Percentiles rank a stretch among this genome's conserved stretches.
These are phyloP conservation scores for Santalum album DNA, from an alignment of 164 flowering plant species.

Conservation along the genomic window DNA sequence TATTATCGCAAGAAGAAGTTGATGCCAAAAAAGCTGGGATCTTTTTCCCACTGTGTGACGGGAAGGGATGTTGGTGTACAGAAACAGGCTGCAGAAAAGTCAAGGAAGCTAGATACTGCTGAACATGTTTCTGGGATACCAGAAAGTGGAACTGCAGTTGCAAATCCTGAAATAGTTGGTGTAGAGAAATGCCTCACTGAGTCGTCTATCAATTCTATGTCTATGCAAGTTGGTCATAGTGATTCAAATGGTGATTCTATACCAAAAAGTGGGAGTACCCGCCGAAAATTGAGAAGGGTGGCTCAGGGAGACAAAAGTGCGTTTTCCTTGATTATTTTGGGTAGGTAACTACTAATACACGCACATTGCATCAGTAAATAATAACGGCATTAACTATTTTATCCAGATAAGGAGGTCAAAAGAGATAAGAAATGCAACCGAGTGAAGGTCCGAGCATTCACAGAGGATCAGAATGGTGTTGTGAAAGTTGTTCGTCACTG, in stretches of 20 bases:
- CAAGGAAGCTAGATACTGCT: conserved; percentile 18
- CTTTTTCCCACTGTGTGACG: conserved; percentile 18
- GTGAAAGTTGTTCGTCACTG: conserved; percentile 14
- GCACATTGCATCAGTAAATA: neutral
- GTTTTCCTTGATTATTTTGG: conserved; percentile 4
- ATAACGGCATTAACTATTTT: conserved; percentile 1
- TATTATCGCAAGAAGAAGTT: conserved; percentile 55
- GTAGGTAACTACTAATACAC: neutral
- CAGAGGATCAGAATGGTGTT: conserved; percentile 6
- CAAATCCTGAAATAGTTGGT: conserved; percentile 11
- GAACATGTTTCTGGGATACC: conserved; percentile 12
- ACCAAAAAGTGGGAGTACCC: conserved; percentile 10
- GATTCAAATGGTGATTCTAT: conserved; percentile 11
- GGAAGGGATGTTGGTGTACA: conserved; percentile 9
- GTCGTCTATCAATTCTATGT: conserved; percentile 9
- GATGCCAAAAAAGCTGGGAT: conserved; percentile 26
- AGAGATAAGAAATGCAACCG: conserved; percentile 8
- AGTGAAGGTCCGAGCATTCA: conserved; percentile 9
- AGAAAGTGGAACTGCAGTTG: conserved; percentile 15
- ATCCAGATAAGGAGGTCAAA: conserved; percentile 19
- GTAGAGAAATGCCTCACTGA: conserved; percentile 11
- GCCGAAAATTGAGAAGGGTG: conserved; percentile 12
- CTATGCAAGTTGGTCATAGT: conserved; percentile 11
- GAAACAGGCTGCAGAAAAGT: conserved; percentile 18
- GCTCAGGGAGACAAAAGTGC: conserved; percentile 26